Base-by-base conservation (phyloP, 768 basidiomycete genomes). In the Cytidiella melzeri region DNA sequence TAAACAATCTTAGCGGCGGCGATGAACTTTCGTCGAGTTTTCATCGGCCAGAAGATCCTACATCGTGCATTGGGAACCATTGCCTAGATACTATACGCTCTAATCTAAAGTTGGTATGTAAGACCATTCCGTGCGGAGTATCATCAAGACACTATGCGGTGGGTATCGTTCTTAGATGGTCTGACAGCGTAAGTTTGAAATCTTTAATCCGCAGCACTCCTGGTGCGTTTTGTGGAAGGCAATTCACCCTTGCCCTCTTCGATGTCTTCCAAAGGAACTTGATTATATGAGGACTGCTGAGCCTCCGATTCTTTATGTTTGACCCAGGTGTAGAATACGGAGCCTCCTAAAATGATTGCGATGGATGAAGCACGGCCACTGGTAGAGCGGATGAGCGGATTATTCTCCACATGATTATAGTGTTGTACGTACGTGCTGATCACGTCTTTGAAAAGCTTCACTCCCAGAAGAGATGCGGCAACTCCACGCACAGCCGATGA, bases 401-500 rank as follows among this genome's bases (percentile, higher is more conserved):
- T n/a, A n/a, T n/a, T n/a, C 7, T 34, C 30, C 30, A 34, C 30
- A 34, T 13, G 34, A 34, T 23, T 36, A 19, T 41, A 24, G 19
- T 20, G 15, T 40, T 36, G 39, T 4, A 75, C 85, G 63, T 64
- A 87, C 91, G 68, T 73, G 3, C 88, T 86, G 56, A 97, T 80
- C 51, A 89, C 62, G 43, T 98, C 94, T 23, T 71, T 63, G 69
- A 96, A 96, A 18, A 91, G 55, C 80, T 77, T 87, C 64, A 87
- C 74, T 20, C 83, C 90, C 12, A 96, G 73, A 40, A 94, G 63
- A 4, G 92, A 90, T n/a, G 86, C 90, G 1, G 92, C 83, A 23
- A 97, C 94, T 15, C 95, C 93, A 47, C 94, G 87, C 3, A 95
- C 91, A 18, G 95, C 94, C 10, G 92, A 92, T 3, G 92, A 94